phyloP scores from a whole-genome alignment of 192 early-diverging fungal species.

The Umbelopsis ramanniana region DNA sequence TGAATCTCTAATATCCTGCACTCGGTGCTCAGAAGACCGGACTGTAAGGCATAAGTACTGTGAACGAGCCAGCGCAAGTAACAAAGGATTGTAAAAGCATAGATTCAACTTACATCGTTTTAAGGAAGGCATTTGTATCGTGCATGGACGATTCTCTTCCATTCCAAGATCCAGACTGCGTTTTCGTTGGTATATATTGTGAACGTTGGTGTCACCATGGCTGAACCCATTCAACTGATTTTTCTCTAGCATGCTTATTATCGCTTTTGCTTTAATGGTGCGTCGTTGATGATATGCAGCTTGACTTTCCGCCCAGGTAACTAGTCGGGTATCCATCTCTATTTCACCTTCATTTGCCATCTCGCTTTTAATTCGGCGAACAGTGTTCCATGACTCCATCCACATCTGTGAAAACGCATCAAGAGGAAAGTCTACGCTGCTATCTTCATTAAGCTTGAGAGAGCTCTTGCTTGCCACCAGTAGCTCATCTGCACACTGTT shows the following conservation, averaged over 20 bases:
- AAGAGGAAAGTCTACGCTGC: background rate
- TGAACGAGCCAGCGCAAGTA: too few species aligned
- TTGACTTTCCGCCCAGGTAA: background rate
- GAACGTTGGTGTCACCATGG: background rate
- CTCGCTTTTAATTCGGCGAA: background rate
- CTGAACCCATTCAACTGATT: background rate
- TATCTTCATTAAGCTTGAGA: background rate
- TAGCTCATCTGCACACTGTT: background rate
- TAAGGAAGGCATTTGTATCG: background rate
- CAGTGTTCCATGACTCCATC: background rate
- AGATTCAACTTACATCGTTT: background rate
- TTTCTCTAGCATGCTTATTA: background rate
- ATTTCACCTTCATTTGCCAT: background rate
- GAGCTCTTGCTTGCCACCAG: background rate
- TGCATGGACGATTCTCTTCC: background rate
- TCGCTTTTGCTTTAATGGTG: background rate
- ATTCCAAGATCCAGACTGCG: background rate
- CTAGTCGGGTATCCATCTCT: background rate
- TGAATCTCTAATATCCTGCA: background rate
- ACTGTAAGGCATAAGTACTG: background rate
- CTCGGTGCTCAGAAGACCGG: background rate
- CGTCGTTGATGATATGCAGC: background rate
- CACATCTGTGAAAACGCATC: slow-evolving; percentile 3
- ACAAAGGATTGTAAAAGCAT: background rate
- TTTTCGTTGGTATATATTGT: background rate